Evolutionary conservation across 768 basidiomycete species (phyloP), one percentile per base, ranked within the genome.

Genomic region (Rhizopogon roseolus): DNA sequence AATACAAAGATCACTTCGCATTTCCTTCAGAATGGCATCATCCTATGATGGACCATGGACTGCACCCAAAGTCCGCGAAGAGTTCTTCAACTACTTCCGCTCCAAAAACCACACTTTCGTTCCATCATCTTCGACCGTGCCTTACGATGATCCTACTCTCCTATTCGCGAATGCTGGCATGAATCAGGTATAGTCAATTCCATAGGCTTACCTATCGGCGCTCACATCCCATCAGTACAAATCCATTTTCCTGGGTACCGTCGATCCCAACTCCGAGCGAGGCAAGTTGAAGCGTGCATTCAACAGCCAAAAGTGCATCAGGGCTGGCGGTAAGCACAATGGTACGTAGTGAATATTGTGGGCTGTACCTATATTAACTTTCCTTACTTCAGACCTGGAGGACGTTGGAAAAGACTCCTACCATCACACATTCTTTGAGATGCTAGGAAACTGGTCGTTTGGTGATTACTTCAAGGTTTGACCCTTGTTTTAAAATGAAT

Each of bases 401-500:
- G 97, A 99, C 71, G 97, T 99, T 54, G 97, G 97, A 38, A 96
- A 94, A 71, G 97, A 98, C 67, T 95, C 93, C 2, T 98, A 98
- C 69, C 96, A 98, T 64, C 90, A 96, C 66, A 97, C 93, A 1
- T 95, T 96, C 74, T 99, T 99, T 65, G 97, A 99, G 73, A 99
- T 99, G 97, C 73, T 99, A 58, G 97, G 97, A 38, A 99, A 99
- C 70, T 99, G 97, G 97, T 98, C 95, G 4, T 99, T 98, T 61
- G 97, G 97, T 0, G 95, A 99, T 71, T 99, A 99, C 76, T 99
- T 99, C 85, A 99, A 99, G 84, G 95, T 84, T 49, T 42, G 68
- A 62, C 29, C 37, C 38, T 7, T 41, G n/a, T 45, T 34, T 16
- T 41, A 10, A 3, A 14, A 56, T 25, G 13, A 42, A 42, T 36